A percentile compares a stretch with the other conserved stretches of the same genome.
Evolutionary conservation across 2,329 filamentous ascomycete genomes (phyloP).

Genomic region (Colletotrichum sp.): DNA sequence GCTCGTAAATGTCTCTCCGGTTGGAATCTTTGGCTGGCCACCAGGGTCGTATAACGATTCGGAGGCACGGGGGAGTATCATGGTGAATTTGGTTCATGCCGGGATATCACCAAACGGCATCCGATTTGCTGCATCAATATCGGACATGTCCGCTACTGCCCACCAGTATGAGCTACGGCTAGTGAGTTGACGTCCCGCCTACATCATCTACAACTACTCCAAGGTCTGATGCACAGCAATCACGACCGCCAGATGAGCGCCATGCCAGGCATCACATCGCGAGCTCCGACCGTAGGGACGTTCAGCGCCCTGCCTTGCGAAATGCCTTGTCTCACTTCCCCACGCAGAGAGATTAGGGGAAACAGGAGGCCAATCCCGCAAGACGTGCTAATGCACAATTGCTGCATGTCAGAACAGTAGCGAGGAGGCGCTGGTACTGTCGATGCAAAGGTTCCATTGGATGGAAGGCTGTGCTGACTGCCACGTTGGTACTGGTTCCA

Average conservation of each 20-base stretch:
- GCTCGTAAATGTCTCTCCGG: not conserved
- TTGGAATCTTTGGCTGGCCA: not conserved
- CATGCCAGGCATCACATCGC: conserved; percentile 1
- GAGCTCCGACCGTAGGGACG: not conserved
- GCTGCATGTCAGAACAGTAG: conserved; percentile 15
- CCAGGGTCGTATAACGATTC: not conserved
- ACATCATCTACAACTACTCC: not conserved
- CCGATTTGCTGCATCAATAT: not conserved
- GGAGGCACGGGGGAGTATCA: not conserved
- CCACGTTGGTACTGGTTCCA: not conserved
- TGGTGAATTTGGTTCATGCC: not conserved
- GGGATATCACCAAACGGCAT: not conserved
- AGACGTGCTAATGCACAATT: not conserved
- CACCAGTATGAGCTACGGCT: not conserved
- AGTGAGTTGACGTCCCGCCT: not conserved
- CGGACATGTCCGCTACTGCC: conserved; percentile 5
- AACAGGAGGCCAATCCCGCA: not conserved
- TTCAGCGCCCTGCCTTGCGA: conserved; percentile 6
- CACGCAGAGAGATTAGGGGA: not conserved
- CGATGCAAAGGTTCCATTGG: conserved; percentile 3
- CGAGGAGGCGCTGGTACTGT: not conserved
- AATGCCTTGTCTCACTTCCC: not conserved
- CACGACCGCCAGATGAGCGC: not conserved
- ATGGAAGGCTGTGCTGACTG: conserved; percentile 20
- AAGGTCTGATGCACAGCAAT: not conserved